A percentile compares a stretch with the other conserved stretches of the same genome.
Evolutionary conservation across 1,284 basidiomycete genomes (phyloP).

Genomic region (Inonotus obliquus): DNA sequence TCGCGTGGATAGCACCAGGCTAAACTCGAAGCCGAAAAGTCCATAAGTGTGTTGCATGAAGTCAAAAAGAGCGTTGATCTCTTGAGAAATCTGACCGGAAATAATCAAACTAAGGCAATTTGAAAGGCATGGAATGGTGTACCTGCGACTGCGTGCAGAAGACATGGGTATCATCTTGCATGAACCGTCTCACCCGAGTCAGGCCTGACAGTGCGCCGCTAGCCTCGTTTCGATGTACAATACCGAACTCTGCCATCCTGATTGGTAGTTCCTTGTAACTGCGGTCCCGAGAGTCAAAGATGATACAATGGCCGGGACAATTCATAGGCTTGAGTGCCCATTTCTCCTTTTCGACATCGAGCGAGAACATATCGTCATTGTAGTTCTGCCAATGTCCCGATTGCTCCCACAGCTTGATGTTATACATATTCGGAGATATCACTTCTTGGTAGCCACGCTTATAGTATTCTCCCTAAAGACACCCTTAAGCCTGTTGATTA

Average conservation of each 20-base stretch:
- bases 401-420: conserved; percentile 96
- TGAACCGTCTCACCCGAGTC: conserved; percentile 91
- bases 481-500: conserved; percentile 1
- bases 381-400: conserved; percentile 99
- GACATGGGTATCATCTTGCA: conserved; percentile 96
- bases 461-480: conserved; percentile 65
- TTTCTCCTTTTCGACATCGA: conserved; percentile 93
- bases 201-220: conserved; percentile 92
- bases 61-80: conserved; percentile 87
- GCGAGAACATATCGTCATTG: conserved; percentile 94
- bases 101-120: background rate
- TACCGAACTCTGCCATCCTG: conserved; percentile 97
- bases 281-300: conserved; percentile 93
- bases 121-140: conserved; percentile 12
- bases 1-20: conserved; percentile 91
- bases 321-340: conserved; percentile 99
- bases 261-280: conserved; percentile 96
- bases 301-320: conserved; percentile 95
- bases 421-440: conserved; percentile 97
- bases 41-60: conserved; percentile 95
- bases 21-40: conserved; percentile 97
- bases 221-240: conserved; percentile 96
- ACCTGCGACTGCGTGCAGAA: conserved; percentile 97
- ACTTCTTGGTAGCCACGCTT: conserved; percentile 91
- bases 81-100: conserved; percentile 73